phyloP scores from a whole-genome alignment of 805 yeast genomes.

The Candida qinlingensis region DNA sequence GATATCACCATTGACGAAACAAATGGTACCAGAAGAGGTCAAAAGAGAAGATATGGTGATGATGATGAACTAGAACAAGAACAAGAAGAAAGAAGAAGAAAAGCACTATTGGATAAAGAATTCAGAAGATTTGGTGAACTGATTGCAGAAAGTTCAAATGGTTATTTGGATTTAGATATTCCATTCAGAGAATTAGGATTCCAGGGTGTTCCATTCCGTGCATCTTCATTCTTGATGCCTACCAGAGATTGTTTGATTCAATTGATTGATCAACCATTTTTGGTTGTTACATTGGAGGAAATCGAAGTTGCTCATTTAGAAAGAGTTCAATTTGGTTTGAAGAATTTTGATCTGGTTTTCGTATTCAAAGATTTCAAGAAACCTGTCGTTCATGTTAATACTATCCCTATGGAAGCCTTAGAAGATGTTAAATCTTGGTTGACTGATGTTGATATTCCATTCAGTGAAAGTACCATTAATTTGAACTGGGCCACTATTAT shows the following conservation, averaged over 20 bases:
- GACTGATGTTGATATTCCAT: slow-evolving; percentile 95
- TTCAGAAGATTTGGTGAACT: slow-evolving; percentile 85
- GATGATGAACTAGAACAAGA: slow-evolving; percentile 98
- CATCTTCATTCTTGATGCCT: slow-evolving; percentile 93
- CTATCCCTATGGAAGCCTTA: slow-evolving; percentile 86
- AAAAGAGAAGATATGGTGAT: slow-evolving; percentile 80
- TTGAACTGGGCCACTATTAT: slow-evolving; percentile 93
- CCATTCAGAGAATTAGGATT: slow-evolving; percentile 96
- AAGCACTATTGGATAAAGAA: slow-evolving; percentile 86
- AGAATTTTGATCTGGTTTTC: slow-evolving; percentile 95
- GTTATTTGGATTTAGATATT: slow-evolving; percentile 80
- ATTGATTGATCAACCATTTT: slow-evolving; percentile 89
- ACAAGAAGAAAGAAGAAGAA: slow-evolving; percentile 94
- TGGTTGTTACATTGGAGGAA: slow-evolving; percentile 86
- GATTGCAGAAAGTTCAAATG: slow-evolving; percentile 83
- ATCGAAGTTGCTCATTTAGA: slow-evolving; percentile 93
- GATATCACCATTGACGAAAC: slow-evolving; percentile 97
- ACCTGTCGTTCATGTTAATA: slow-evolving; percentile 88
- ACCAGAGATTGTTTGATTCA: slow-evolving; percentile 95
- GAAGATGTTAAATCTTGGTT: slow-evolving; percentile 96
- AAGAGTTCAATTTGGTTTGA: slow-evolving; percentile 94
- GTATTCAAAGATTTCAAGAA: slow-evolving; percentile 85
- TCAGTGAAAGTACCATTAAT: slow-evolving; percentile 90
- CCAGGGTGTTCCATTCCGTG: slow-evolving; percentile 94
- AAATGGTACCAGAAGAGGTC: slow-evolving; percentile 80